Conservation (phyloP, 1,284 basidiomycete genomes). For the Serendipita sp. region DNA sequence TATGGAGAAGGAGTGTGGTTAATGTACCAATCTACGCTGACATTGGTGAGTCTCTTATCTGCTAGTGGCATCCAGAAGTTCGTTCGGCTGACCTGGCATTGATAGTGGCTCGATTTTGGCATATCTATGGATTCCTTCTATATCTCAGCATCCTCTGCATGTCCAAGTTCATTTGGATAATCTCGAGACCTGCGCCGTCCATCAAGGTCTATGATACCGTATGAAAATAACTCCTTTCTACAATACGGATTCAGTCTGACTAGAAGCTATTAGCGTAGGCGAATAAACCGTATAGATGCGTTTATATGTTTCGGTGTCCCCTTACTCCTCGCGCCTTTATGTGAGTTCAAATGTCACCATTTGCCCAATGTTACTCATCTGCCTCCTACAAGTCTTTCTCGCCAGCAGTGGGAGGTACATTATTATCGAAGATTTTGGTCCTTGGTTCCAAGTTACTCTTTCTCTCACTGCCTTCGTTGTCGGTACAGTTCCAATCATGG, state of each 20-base stretch:
- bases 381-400: neutral
- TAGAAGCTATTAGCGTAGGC: neutral
- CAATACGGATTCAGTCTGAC: neutral
- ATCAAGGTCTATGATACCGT: neutral
- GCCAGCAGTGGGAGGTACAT: too few relatives aligned
- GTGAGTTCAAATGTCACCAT: neutral
- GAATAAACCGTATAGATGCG: neutral
- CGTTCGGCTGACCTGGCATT: neutral
- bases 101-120: neutral
- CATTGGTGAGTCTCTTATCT: neutral
- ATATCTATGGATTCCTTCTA: too few relatives aligned
- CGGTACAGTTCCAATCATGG: too few relatives aligned
- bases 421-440: too few relatives aligned
- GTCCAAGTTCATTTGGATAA: neutral
- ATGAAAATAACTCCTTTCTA: neutral
- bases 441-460: too few relatives aligned
- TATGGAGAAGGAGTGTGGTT: neutral
- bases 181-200: neutral
- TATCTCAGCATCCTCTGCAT: neutral
- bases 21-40: neutral
- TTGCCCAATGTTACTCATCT: too few relatives aligned
- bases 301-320: neutral
- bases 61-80: too few relatives aligned
- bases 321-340: neutral
- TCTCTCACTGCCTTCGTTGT: too few relatives aligned